Evolutionary conservation across 2,329 filamentous ascomycete genomes (phyloP).

Genomic region (Xylariaceae sp.): DNA sequence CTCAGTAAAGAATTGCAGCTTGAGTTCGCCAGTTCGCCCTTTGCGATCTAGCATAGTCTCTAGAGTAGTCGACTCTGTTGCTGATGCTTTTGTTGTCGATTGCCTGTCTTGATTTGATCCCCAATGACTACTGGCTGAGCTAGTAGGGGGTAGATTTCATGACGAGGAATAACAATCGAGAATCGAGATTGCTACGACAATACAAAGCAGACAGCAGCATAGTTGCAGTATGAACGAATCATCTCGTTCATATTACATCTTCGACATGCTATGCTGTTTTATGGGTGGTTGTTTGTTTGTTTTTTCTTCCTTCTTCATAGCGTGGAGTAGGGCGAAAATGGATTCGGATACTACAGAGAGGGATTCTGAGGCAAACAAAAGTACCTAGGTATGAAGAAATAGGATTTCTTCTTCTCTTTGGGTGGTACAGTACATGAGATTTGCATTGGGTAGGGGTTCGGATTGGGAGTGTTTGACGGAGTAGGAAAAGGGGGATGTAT

Average conservation of each 20-base stretch:
- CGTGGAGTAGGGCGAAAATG: conserved; percentile 14
- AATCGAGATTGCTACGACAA: neutral
- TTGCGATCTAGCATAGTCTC: neutral
- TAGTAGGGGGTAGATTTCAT: neutral
- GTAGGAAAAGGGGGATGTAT: no score
- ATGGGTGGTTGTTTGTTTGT: no score
- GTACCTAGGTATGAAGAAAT: no score
- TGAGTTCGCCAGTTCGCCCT: neutral
- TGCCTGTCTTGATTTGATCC: neutral
- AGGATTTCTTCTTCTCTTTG: no score
- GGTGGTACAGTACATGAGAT: no score
- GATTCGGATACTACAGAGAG: neutral
- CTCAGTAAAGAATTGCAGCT: neutral
- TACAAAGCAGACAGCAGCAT: neutral
- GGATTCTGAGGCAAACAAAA: no score
- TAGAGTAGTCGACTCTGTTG: neutral
- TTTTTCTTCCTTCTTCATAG: neutral
- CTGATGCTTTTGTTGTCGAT: neutral
- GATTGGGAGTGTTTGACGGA: no score
- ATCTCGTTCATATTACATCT: neutral
- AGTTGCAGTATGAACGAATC: neutral
- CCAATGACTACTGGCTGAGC: neutral
- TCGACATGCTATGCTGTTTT: neutral
- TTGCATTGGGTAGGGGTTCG: no score
- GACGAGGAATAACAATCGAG: neutral